Conservation (phyloP, 495 filamentous ascomycete species). For the Penicillium cosmopolitanum region DNA sequence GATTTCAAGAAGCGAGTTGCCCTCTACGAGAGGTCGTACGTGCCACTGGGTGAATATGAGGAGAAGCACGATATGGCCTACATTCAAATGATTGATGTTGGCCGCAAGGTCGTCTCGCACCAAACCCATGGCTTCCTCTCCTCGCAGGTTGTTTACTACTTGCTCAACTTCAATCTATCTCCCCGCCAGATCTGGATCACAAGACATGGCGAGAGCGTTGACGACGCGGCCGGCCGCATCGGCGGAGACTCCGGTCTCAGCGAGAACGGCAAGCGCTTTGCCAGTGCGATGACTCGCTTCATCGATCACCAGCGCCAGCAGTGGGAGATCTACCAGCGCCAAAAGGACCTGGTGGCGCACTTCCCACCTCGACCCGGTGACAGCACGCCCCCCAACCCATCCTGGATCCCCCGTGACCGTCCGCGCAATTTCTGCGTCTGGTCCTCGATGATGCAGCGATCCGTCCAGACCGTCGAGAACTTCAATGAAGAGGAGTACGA, state of each 20-base stretch:
- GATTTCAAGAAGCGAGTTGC: conserved; percentile 95
- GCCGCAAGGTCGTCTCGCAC: conserved; percentile 87
- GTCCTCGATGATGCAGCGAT: conserved; percentile 94
- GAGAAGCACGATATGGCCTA: conserved; percentile 87
- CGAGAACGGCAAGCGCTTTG: conserved; percentile 73
- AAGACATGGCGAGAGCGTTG: conserved; percentile 81
- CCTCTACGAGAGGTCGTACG: conserved; percentile 90
- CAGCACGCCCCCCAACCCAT: conserved; percentile 91
- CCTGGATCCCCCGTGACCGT: conserved; percentile 59
- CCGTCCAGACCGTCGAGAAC: conserved; percentile 78
- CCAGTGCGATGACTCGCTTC: conserved; percentile 72
- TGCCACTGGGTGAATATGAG: conserved; percentile 88
- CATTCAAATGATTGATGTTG: conserved; percentile 97
- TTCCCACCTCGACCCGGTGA: conserved; percentile 88
- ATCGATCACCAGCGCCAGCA: conserved; percentile 71
- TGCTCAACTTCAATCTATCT: conserved; percentile 94
- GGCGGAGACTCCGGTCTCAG: conserved; percentile 85
- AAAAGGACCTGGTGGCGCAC: conserved; percentile 67
- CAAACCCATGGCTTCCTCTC: conserved; percentile 90
- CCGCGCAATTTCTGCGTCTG: conserved; percentile 96
- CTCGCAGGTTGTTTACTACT: conserved; percentile 86
- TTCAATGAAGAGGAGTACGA: conserved; percentile 98
- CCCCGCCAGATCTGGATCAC: conserved; percentile 98
- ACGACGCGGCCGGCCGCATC: conserved; percentile 79
- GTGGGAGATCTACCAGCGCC: conserved; percentile 77